Base-by-base conservation (phyloP, 2,329 filamentous ascomycete genomes). In the Pyrenochaeta sp. region DNA sequence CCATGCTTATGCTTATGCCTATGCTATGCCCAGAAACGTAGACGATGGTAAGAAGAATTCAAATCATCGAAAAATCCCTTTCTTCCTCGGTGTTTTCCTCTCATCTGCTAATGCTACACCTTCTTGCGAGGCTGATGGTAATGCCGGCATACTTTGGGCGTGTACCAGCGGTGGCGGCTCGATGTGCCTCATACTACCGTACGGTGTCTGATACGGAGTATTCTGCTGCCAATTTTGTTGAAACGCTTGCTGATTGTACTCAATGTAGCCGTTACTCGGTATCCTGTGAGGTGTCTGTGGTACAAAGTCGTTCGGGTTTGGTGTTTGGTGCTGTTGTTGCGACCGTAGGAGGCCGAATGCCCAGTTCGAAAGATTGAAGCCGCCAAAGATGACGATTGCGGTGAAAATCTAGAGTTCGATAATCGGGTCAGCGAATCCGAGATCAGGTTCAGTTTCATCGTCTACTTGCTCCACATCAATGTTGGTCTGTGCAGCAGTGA, bases 301-400 rank as follows among this genome's bases (percentile, higher is more conserved):
- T 56, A 50, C 56, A 57, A 54, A 71, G 61, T 52, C 73, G 60
- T 56, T 66, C 34, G 39, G 71, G 54, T 27, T 65, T 63, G 56
- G 52, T 24, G 58, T 36, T 48, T 59, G 56, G 8, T 64, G 65
- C 0, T 57, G 50, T 30, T 67, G 61, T 62, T 81, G 81, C 55
- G 79, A 76, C 57, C 83, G 78, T 65, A 87, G 82, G 50, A 85
- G 80, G 56, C 82, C 81, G 72, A 88, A 88, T 2, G 85, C 85
- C 73, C 85, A 81, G 71, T 89, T 89, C 54, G 84, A 85, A 58
- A 86, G 78, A 43, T 83, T 81, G 50, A 88, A 82, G 65, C 83
- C 82, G 46, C 80, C 80, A 59, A 84, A 81, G 53, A 85, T 75
- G 51, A 84, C 55, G 49, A 82, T 61, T 39, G 78, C 74, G 27